Evolutionary conservation across 1,284 basidiomycete genomes (phyloP).

Genomic region (Inonotus obliquus): DNA sequence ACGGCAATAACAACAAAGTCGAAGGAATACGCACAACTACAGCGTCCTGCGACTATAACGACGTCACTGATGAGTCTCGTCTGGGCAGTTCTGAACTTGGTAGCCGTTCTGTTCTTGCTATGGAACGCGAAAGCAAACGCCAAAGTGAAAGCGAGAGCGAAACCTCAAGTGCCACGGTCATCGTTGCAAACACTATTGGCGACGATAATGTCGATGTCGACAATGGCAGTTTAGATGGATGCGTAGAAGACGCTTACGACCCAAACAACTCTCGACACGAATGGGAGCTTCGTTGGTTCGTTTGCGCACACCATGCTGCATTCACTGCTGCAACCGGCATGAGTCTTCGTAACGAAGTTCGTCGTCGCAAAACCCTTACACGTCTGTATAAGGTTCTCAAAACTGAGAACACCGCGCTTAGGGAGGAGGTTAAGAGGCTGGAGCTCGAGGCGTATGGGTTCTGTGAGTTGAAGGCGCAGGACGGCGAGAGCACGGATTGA

Average conservation of each 20-base stretch:
- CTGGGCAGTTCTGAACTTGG: neutral
- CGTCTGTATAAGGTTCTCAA: neutral
- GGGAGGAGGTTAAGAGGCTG: neutral
- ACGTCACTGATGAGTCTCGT: too few relatives aligned
- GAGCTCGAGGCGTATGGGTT: neutral
- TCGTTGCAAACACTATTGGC: too few relatives aligned
- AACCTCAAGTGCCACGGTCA: too few relatives aligned
- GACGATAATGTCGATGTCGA: too few relatives aligned
- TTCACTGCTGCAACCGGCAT: constrained; percentile 1
- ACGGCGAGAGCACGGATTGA: neutral
- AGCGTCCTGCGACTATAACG: too few relatives aligned
- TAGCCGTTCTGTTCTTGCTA: neutral
- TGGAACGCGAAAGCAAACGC: too few relatives aligned
- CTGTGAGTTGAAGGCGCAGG: neutral
- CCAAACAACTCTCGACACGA: neutral
- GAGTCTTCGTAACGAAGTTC: neutral
- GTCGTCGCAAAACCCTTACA: neutral
- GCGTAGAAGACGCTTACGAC: neutral
- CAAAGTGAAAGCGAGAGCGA: too few relatives aligned
- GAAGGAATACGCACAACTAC: too few relatives aligned
- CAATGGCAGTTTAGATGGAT: too few relatives aligned
- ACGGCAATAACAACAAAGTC: neutral
- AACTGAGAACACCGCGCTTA: neutral
- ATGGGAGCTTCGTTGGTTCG: neutral
- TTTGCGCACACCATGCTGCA: neutral